A percentile compares a stretch with the other conserved stretches of the same genome.
These are phyloP conservation scores for Rubus idaeus DNA, from an alignment of 306 rosid species.

Conservation along the genomic window DNA sequence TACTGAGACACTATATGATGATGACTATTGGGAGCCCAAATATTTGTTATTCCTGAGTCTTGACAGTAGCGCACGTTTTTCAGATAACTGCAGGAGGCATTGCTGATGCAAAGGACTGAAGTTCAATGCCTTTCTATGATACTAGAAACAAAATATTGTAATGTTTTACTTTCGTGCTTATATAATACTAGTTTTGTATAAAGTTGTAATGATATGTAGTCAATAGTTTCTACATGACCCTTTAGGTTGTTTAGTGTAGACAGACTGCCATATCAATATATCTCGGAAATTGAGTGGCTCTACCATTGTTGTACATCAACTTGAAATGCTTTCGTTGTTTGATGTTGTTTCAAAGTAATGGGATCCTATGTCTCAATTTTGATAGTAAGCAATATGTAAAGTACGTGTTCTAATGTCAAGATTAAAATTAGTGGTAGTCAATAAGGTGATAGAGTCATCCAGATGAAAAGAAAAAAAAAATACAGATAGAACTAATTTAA, in stretches of 20 bases:
- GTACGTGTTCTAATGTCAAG: too few relatives aligned
- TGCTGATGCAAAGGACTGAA: neutral
- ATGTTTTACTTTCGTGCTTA: neutral
- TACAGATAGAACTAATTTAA: too few relatives aligned
- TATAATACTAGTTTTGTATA: neutral
- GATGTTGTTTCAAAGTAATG: neutral
- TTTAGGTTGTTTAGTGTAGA: neutral
- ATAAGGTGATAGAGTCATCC: too few relatives aligned
- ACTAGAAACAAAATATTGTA: neutral
- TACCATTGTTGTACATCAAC: neutral
- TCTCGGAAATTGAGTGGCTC: neutral
- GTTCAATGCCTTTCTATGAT: neutral
- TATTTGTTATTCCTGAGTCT: neutral
- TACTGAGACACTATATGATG: neutral
- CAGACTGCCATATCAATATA: neutral
- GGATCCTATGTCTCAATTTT: neutral
- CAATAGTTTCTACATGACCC: neutral
- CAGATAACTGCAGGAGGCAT: constrained; percentile 3
- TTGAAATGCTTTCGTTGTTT: neutral
- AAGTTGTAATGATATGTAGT: neutral
- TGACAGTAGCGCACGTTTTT: neutral
- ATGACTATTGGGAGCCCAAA: neutral
- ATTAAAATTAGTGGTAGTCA: too few relatives aligned
- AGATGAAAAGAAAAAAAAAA: too few relatives aligned
- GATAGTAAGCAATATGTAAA: neutral